Evolutionary conservation across 202 grass and related monocot species (phyloP).

Genomic region (Digitaria exilis): DNA sequence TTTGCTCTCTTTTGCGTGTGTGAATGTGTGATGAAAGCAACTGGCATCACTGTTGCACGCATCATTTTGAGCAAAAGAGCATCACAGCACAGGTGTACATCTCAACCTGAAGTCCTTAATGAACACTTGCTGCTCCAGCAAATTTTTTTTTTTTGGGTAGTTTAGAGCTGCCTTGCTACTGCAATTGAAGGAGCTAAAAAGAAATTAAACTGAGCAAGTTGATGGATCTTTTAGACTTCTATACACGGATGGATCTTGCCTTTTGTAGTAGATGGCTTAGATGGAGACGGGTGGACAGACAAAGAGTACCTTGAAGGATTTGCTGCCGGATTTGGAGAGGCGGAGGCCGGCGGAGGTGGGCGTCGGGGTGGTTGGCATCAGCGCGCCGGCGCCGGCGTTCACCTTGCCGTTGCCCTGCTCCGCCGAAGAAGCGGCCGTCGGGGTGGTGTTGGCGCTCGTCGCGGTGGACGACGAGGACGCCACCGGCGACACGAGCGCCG

Average conservation of each 20-base stretch:
- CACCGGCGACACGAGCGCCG: constrained; percentile 53
- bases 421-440: constrained; percentile 30
- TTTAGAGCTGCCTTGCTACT: constrained; percentile 20
- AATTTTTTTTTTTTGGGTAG: neutral
- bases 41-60: constrained; percentile 26
- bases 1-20: neutral
- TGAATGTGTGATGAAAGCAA: constrained; percentile 38
- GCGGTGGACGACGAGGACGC: constrained; percentile 50
- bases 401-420: constrained; percentile 23
- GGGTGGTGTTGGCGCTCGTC: constrained; percentile 53
- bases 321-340: constrained; percentile 85
- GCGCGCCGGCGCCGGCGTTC: constrained; percentile 28
- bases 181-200: constrained; percentile 8
- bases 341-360: constrained; percentile 75
- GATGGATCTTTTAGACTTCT: constrained; percentile 20
- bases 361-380: constrained; percentile 90
- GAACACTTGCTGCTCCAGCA: constrained; percentile 11
- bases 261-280: too few species aligned
- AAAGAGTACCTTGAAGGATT: constrained; percentile 74
- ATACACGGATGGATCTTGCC: constrained; percentile 32
- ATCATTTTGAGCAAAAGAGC: constrained; percentile 58
- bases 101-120: neutral
- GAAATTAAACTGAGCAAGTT: neutral
- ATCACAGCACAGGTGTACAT: constrained; percentile 39
- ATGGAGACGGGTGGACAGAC: neutral